Base-by-base conservation (phyloP, 495 filamentous ascomycete species). In the Neurospora tetraspora region DNA sequence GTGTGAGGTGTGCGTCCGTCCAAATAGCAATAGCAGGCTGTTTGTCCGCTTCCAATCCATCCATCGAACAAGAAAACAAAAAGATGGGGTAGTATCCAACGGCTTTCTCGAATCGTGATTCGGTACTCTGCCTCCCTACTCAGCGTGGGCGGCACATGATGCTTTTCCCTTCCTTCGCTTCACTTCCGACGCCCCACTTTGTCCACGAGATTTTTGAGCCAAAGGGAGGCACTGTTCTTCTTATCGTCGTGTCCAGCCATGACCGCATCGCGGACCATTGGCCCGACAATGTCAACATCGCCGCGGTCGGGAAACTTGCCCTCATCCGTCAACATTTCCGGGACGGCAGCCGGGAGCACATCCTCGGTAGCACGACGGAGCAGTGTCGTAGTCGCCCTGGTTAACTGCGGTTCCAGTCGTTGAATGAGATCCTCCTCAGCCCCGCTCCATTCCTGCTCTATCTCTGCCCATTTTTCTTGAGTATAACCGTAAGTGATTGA, bases 271-370 rank as follows among this genome's bases (percentile, higher is more conserved):
- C 90, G 87, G 14, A 89, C 88, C 94, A 98, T 98, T 4, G 94
- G 94, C 1, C 94, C 94, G 16, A 98, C 93, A 73, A 97, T 96
- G 78, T 96, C 93, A 71, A 93, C 90, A 75, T 97, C 93, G 37
- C 93, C 94, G 69, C 95, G 87, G 73, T 92, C 89, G 36, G 92
- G 93, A 75, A 97, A 97, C 81, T 97, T 97, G 69, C 88, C 89
- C 73, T 92, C 90, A 79, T 89, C 89, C 73, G 82, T 83, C 23
- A 85, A 81, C 80, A 91, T 86, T 37, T 79, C 76, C 0, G 84
- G 85, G 11, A 86, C 81, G 2, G 81, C 79, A 42, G 80, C 82
- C 1, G 84, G 78, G n/a, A 83, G 74, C 38, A 77, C 76, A 69
- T 83, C 85, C 43, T 84, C 83, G 38, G 83, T 78, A 14, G 76